Evolutionary conservation across 257 asterid species (phyloP).

Genomic region (Penstemon eatonii): DNA sequence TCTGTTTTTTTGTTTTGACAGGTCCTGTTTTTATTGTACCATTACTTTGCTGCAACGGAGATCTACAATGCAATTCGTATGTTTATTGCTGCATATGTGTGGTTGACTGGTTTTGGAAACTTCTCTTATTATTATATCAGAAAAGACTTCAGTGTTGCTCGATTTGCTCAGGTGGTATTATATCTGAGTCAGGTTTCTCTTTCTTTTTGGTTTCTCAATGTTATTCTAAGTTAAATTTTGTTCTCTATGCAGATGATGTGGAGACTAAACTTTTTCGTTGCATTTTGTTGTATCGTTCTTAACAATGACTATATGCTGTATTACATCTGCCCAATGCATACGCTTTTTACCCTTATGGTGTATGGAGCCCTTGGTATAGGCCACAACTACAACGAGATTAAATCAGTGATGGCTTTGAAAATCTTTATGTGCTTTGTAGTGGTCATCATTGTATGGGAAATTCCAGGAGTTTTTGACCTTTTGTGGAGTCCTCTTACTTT

Average conservation of each 20-base stretch:
- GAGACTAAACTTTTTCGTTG: conserved; percentile 96
- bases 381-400: conserved; percentile 79
- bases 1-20: conserved; percentile 26
- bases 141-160: conserved; percentile 86
- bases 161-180: conserved; percentile 86
- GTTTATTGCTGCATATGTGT: conserved; percentile 96
- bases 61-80: conserved; percentile 93
- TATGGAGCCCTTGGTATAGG: conserved; percentile 98
- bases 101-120: conserved; percentile 99
- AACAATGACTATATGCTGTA: conserved; percentile 91
- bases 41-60: conserved; percentile 96
- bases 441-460: conserved; percentile 92
- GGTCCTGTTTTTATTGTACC: conserved; percentile 96
- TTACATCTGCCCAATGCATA: conserved; percentile 99
- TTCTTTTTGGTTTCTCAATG: conserved; percentile 7
- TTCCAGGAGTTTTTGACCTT: conserved; percentile 89
- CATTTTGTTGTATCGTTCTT: conserved; percentile 84
- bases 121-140: conserved; percentile 94
- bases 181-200: conserved; percentile 1
- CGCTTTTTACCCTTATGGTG: conserved; percentile 95
- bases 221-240: conserved; percentile 26
- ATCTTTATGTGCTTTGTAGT: conserved; percentile 67
- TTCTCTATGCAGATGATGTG: conserved; percentile 95
- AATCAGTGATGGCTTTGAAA: conserved; percentile 81
- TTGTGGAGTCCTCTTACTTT: conserved; percentile 82